These are phyloP conservation scores for Suillus spraguei DNA, from an alignment of 768 basidiomycete species.

Conservation along the genomic window DNA sequence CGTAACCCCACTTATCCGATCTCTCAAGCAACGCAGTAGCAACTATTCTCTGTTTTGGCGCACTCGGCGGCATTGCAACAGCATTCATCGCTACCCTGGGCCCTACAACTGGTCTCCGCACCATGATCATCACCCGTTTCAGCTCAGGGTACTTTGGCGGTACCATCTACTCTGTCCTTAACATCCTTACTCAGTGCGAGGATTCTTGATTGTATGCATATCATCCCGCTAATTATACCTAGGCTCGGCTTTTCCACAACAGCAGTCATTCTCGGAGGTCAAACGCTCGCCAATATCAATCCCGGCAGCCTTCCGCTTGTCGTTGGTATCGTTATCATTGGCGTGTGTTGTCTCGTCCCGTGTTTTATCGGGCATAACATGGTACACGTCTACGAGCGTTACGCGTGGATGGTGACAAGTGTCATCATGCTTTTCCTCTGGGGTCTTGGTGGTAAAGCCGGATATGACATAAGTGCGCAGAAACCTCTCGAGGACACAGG, in stretches of 20 bases:
- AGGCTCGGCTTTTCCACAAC: constrained; percentile 53
- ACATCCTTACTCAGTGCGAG: constrained; percentile 50
- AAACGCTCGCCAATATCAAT: constrained; percentile 51
- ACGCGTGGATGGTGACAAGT: constrained; percentile 51
- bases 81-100: constrained; percentile 58
- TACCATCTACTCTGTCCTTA: constrained; percentile 51
- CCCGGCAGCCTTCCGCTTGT: constrained; percentile 46
- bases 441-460: constrained; percentile 49
- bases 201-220: neutral
- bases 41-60: constrained; percentile 47
- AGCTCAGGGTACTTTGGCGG: constrained; percentile 52
- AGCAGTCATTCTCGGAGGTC: constrained; percentile 54
- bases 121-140: constrained; percentile 54
- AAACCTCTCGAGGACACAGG: constrained; percentile 46
- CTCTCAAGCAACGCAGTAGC: constrained; percentile 43
- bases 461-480: constrained; percentile 47
- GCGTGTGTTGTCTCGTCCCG: constrained; percentile 43
- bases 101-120: constrained; percentile 53
- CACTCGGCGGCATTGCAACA: constrained; percentile 43
- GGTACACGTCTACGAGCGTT: constrained; percentile 54
- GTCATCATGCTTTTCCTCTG: constrained; percentile 54
- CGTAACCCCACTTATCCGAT: neutral
- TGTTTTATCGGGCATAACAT: constrained; percentile 51
- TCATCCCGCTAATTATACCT: neutral
- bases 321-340: constrained; percentile 51